Conservation (phyloP, 2,329 filamentous ascomycete species). For the Epichloe festucae region DNA sequence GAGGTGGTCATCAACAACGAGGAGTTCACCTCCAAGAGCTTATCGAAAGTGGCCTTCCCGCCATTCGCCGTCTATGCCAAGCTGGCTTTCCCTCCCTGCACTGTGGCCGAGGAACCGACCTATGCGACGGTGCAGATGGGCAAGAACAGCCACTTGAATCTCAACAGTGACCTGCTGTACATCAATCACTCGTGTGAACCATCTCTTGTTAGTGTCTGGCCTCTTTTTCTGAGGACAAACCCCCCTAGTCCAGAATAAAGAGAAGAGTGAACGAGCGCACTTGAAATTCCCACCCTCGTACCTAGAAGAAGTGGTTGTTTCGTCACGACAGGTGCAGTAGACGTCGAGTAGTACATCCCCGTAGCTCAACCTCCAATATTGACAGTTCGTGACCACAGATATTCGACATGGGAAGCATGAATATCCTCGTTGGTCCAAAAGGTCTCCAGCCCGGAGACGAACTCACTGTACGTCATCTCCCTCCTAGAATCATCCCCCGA, state of each 20-base stretch:
- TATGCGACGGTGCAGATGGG: constrained; percentile 53
- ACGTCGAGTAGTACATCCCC: background rate
- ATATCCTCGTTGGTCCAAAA: constrained; percentile 43
- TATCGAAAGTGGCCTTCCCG: constrained; percentile 40
- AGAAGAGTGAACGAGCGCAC: too few relatives aligned
- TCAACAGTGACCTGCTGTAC: constrained; percentile 55
- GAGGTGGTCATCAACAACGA: constrained; percentile 40
- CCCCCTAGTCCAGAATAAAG: background rate
- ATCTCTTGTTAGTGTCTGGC: constrained; percentile 38
- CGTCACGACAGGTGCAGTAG: background rate
- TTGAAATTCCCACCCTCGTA: background rate
- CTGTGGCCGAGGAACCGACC: constrained; percentile 38
- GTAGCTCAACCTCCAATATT: background rate
- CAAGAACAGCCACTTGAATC: constrained; percentile 40
- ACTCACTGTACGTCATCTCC: constrained; percentile 32
- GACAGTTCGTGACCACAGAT: constrained; percentile 26
- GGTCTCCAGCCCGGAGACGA: constrained; percentile 44
- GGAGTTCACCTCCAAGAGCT: constrained; percentile 46
- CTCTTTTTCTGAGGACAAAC: background rate
- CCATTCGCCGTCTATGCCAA: constrained; percentile 55
- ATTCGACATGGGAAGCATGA: constrained; percentile 44
- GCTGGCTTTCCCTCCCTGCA: constrained; percentile 51
- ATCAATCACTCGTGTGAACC: constrained; percentile 58
- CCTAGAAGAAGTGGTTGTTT: background rate
- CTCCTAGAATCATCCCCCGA: background rate